Conservation (phyloP, 345 rosid species). For the Cardamine occulta region DNA sequence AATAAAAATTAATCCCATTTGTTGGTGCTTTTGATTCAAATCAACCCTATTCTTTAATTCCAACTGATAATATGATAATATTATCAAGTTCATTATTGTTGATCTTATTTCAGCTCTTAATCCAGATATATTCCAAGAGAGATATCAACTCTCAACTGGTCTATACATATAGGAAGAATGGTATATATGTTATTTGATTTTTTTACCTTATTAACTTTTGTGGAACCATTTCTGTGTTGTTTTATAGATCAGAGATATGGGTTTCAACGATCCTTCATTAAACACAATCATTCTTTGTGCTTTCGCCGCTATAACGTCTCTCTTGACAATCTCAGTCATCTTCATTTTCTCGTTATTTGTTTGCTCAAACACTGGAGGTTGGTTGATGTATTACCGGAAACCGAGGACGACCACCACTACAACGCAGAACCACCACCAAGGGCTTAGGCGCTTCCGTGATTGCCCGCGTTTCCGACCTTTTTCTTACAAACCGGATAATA, state of each 20-base stretch:
- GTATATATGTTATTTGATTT: not conserved
- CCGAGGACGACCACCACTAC: not conserved
- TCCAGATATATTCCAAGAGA: constrained; percentile 38
- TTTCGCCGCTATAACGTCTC: constrained; percentile 38
- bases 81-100: constrained; percentile 31
- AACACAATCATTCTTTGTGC: constrained; percentile 38
- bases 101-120: constrained; percentile 34
- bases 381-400: constrained; percentile 25
- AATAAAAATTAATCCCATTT: constrained; percentile 23
- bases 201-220: constrained; percentile 3
- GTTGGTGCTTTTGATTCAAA: constrained; percentile 40
- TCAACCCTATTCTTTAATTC: constrained; percentile 25
- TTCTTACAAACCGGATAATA: too few relatives aligned
- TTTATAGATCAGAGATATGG: constrained; percentile 30
- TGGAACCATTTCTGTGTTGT: constrained; percentile 5
- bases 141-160: constrained; percentile 41
- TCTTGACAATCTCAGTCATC: constrained; percentile 31
- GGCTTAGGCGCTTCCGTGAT: constrained; percentile 39
- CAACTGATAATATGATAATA: constrained; percentile 34
- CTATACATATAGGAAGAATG: constrained; percentile 15
- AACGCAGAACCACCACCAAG: constrained; percentile 35
- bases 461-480: too few relatives aligned
- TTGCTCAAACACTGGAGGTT: constrained; percentile 36
- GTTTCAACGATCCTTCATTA: constrained; percentile 34
- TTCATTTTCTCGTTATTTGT: constrained; percentile 21